These are phyloP conservation scores for Truncatella angustata DNA, from an alignment of 2,329 filamentous ascomycete species.

Conservation along the genomic window DNA sequence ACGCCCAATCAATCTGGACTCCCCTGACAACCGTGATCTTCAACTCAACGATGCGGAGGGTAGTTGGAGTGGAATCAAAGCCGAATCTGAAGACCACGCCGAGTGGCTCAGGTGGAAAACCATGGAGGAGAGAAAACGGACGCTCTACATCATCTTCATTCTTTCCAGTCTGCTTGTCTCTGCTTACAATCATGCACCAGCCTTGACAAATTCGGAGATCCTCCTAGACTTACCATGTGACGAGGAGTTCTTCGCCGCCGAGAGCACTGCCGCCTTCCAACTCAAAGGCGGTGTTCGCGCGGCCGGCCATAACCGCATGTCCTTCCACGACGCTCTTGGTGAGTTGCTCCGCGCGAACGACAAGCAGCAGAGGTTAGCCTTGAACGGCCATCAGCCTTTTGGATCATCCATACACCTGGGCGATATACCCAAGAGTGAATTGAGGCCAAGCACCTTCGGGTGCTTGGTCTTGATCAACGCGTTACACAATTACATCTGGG, in stretches of 20 bases:
- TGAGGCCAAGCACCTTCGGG: conserved; percentile 86
- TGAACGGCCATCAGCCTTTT: conserved; percentile 42
- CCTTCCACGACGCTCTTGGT: conserved; percentile 80
- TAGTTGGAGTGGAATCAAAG: conserved; percentile 41
- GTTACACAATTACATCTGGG: conserved; percentile 97
- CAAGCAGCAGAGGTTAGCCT: conserved; percentile 54
- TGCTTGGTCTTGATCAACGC: conserved; percentile 91
- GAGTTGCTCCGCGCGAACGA: conserved; percentile 77
- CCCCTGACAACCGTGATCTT: conserved; percentile 50
- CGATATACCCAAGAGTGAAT: conserved; percentile 57
- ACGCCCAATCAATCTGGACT: conserved; percentile 42
- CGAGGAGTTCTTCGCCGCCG: conserved; percentile 84
- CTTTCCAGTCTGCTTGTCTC: conserved; percentile 88
- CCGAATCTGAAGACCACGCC: conserved; percentile 57
- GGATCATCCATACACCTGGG: conserved; percentile 42
- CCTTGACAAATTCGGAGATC: conserved; percentile 92
- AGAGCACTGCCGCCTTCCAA: conserved; percentile 78
- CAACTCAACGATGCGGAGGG: conserved; percentile 54
- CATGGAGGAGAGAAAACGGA: conserved; percentile 87
- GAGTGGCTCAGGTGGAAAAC: conserved; percentile 90
- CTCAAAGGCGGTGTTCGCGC: conserved; percentile 70
- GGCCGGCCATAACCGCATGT: conserved; percentile 67
- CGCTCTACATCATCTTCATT: conserved; percentile 86
- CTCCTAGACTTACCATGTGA: conserved; percentile 86
- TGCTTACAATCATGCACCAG: conserved; percentile 88